Conservation (phyloP, 768 basidiomycete species). For the Hericium erinaceus region DNA sequence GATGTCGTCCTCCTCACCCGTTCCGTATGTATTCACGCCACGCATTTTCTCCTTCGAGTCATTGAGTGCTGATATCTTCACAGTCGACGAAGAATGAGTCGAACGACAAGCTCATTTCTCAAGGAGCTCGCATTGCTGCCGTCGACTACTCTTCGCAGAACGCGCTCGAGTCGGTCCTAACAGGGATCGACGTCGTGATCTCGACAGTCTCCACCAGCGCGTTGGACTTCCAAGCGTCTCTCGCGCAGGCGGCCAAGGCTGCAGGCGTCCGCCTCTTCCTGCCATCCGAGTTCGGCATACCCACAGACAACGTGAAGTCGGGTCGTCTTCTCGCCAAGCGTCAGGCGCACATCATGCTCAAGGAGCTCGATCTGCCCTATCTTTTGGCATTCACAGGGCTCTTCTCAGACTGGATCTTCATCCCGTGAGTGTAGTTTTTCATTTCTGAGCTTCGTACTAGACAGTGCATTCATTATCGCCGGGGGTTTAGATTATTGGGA, state of each 20-base stretch:
- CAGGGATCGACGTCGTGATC: not conserved
- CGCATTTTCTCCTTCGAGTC: not conserved
- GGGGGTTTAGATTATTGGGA: no score
- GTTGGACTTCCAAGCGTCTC: not conserved
- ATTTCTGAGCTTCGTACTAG: no score
- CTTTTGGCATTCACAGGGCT: not conserved
- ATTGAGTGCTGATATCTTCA: not conserved
- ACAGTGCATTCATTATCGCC: no score
- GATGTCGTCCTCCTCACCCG: not conserved
- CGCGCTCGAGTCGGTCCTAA: not conserved
- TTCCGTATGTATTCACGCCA: not conserved
- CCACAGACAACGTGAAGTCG: not conserved
- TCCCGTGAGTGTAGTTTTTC: not conserved
- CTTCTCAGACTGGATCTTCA: not conserved
- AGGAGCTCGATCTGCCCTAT: not conserved
- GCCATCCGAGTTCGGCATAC: not conserved
- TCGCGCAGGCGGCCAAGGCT: not conserved
- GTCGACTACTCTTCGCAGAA: not conserved
- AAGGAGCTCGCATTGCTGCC: not conserved
- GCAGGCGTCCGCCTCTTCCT: conserved; percentile 2
- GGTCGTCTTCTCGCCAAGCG: not conserved
- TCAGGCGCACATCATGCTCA: not conserved
- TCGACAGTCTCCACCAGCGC: not conserved
- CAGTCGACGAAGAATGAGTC: not conserved
- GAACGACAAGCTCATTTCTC: not conserved